Conservation (phyloP, 2,329 filamentous ascomycete species). For the Pseudogymnoascus destructans region DNA sequence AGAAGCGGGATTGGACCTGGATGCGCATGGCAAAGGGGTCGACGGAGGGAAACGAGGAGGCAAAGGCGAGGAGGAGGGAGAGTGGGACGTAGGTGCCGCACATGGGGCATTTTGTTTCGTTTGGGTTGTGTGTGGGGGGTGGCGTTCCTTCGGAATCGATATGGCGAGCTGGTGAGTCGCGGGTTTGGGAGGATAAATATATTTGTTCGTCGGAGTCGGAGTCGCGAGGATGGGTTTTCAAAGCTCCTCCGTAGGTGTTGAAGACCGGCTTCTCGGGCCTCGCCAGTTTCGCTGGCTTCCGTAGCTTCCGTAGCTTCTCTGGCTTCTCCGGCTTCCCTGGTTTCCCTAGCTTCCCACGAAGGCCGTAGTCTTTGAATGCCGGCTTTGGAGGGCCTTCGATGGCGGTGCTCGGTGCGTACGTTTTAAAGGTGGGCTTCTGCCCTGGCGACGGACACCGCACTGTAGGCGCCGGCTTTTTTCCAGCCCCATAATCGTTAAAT, state of each 20-base stretch:
- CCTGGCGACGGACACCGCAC: neutral
- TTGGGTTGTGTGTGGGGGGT: neutral
- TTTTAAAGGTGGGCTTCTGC: neutral
- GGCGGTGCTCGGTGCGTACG: neutral
- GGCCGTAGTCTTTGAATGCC: neutral
- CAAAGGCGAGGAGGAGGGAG: neutral
- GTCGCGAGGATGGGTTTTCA: neutral
- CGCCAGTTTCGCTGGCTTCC: neutral
- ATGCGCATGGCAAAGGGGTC: neutral
- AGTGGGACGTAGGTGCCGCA: neutral
- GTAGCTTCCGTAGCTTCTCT: neutral
- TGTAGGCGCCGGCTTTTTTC: neutral
- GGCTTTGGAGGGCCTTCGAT: neutral
- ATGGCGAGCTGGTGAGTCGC: neutral
- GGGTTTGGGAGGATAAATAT: neutral
- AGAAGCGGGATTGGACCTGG: neutral
- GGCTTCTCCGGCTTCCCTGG: neutral
- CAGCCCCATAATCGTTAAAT: neutral
- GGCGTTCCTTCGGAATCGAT: neutral
- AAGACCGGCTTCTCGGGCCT: neutral
- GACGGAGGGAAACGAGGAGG: neutral
- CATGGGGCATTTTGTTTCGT: slow-evolving; percentile 4
- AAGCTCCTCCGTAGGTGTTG: neutral
- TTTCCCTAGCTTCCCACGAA: neutral
- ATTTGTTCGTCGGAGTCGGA: neutral